Base-by-base conservation (phyloP, 305 asterid genomes). In the Fraxinus sp. region DNA sequence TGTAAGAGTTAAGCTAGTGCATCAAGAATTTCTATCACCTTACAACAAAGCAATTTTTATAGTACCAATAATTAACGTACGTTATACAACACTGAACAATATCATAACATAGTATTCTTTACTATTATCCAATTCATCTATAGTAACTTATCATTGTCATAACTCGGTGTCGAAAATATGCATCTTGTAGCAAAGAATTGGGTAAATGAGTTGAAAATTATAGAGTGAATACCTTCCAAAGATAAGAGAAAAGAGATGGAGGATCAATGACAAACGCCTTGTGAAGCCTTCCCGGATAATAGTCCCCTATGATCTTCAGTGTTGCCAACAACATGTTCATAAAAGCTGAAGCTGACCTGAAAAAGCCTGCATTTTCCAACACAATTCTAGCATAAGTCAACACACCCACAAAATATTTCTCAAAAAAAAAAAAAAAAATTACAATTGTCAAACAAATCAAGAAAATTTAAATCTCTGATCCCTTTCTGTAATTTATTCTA, bases 341-440 rank as follows among this genome's bases (percentile, higher is more conserved):
- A 87, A 96, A 96, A 85, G 97, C 93, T 82, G 99, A 85, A 2
- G 97, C 99, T 79, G 99, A 96, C 83, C 94, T 93, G 95, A 90
- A 92, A 93, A 92, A 86, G 94, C 97, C 99, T 96, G 95, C 88
- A 90, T 57, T 66, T 77, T 62, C 74, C 39, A 7, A 9, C 8
- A 18, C 32, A 49, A 49, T 10, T 43, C 14, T 43, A 10, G n/a
- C 80, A 81, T 70, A 83, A 83, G 87, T 81, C 90, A 89, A 81
- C 83, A 70, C 49, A 41, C 18, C 79, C 46, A 79, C 75, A 49
- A 7, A 75, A 75, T 59, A 73, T 79, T 84, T 64, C 80, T 57
- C 77, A 80, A n/a, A 14, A 35, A 35, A 35, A 37, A 7, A 37
- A 37, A 4, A 0, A 35, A 35, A 35, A 35, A 6, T 5, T 7